Conservation (phyloP, 148 eudicot species). For the Amaranthus cruentus region DNA sequence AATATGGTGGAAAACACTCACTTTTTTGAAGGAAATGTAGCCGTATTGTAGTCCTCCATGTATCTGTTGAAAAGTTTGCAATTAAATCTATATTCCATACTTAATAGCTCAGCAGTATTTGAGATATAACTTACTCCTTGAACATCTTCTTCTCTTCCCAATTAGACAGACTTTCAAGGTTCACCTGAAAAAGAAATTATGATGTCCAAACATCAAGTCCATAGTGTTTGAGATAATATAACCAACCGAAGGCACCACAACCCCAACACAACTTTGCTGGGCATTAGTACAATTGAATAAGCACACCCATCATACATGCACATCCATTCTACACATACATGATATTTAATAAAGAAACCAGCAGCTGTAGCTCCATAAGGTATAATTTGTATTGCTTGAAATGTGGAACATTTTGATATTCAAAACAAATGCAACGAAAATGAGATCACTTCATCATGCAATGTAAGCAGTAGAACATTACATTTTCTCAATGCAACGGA, state of each 20-base stretch:
- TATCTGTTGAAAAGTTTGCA: constrained; percentile 43
- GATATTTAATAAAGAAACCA: neutral
- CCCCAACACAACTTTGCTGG: neutral
- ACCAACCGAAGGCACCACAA: neutral
- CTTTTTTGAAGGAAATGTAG: constrained; percentile 94
- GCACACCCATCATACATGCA: neutral
- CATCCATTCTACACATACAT: neutral
- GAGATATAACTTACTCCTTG: constrained; percentile 60
- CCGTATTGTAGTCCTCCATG: constrained; percentile 98
- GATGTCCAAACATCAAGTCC: neutral
- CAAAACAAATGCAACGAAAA: neutral
- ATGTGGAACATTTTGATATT: neutral
- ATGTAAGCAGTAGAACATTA: neutral
- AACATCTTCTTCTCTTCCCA: constrained; percentile 98
- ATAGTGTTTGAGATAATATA: neutral
- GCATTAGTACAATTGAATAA: neutral
- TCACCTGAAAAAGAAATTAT: constrained; percentile 47
- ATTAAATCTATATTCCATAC: neutral
- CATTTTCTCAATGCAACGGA: no score
- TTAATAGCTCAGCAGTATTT: neutral
- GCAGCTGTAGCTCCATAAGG: neutral
- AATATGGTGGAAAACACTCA: constrained; percentile 33
- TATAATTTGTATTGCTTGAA: neutral
- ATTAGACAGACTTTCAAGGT: constrained; percentile 84
- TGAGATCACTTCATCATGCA: neutral